Conservation (phyloP, 1,139 yeast species). For the Starmera stellimalicola region DNA sequence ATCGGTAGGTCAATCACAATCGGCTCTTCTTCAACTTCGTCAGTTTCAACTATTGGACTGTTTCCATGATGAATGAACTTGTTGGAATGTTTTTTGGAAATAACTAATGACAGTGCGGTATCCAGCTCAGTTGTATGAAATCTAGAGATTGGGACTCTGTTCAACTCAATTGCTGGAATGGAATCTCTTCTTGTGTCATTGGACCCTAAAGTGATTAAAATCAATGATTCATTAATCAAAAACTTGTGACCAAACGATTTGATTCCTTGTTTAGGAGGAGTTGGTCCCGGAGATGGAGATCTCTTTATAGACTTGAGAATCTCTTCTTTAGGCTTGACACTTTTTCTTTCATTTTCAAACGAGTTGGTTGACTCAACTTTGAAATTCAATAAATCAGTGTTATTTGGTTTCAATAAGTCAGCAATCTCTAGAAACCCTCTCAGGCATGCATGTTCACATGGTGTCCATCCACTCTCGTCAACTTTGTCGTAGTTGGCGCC, state of each 20-base stretch:
- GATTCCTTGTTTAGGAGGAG: conserved; percentile 32
- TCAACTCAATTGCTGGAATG: conserved; percentile 57
- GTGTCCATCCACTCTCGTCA: conserved; percentile 94
- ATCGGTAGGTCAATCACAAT: conserved; percentile 72
- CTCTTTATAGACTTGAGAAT: conserved; percentile 13
- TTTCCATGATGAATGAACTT: neutral
- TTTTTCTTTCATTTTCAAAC: conserved; percentile 7
- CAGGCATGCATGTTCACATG: conserved; percentile 90
- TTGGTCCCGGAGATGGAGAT: conserved; percentile 7
- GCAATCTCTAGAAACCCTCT: conserved; percentile 80
- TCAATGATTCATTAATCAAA: conserved; percentile 55
- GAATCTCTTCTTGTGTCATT: conserved; percentile 57
- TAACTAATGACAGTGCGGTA: conserved; percentile 73
- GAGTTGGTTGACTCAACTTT: conserved; percentile 4
- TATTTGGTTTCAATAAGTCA: conserved; percentile 34
- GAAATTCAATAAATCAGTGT: conserved; percentile 10
- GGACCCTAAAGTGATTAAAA: conserved; percentile 78
- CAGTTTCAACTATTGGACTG: conserved; percentile 23
- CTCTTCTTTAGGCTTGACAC: conserved; percentile 11
- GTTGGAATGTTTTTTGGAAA: conserved; percentile 34
- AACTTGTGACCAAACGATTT: conserved; percentile 85
- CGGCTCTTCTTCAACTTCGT: conserved; percentile 49
- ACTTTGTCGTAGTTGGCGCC: conserved; percentile 47
- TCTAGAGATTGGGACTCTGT: conserved; percentile 64
- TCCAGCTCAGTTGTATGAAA: conserved; percentile 78